Evolutionary conservation across 1,139 yeast genomes (phyloP), one percentile per base, ranked within the genome.

Genomic region (Lodderomyces metapsilosis): DNA sequence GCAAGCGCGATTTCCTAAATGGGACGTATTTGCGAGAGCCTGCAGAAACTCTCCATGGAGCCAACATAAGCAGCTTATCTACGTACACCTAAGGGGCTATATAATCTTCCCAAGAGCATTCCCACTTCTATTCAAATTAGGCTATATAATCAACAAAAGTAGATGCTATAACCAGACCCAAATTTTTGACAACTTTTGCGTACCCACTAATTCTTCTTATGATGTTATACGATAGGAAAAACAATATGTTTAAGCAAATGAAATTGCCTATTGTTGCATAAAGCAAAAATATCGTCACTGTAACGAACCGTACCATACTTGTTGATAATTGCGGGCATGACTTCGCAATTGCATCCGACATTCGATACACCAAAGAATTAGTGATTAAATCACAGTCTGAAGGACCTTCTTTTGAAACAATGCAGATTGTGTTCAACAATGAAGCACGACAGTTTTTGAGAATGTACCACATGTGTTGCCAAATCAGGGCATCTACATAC

Each of bases 221-320:
- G 11, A 48, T 24, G 39, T 48, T 51, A 35, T 43, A 51, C 17
- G 34, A 36, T 24, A 37, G 44, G 28, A 46, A 52, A 38, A 45
- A 36, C 37, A 45, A 43, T 22, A 63, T 56, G 43, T 67, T 64
- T 43, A 64, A 43, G 30, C 65, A 58, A 9, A 68, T 43, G 22
- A 66, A 40, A 48, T 64, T 61, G 2, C 70, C 71, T 4, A 61
- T 44, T 11, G 63, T 37, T 0, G 64, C 66, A 46, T 64, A 68
- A 4, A 48, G 10, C 27, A 61, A 42, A 52, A 59, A 67, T 6
- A 62, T 39, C 16, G 46, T n/a, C n/a, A 67, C 46, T 12, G 68
- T 59, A 13, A 53, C 40, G 35, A 43, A 11, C 10, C 59, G 58
- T 34, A 56, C 39, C 7, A 31, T 25, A 8, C 20, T 27, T 6